Percentiles rank a stretch among this genome's conserved stretches.
phyloP scores from a whole-genome alignment of 495 filamentous ascomycete genomes.

The Hypoxylon fragiforme region DNA sequence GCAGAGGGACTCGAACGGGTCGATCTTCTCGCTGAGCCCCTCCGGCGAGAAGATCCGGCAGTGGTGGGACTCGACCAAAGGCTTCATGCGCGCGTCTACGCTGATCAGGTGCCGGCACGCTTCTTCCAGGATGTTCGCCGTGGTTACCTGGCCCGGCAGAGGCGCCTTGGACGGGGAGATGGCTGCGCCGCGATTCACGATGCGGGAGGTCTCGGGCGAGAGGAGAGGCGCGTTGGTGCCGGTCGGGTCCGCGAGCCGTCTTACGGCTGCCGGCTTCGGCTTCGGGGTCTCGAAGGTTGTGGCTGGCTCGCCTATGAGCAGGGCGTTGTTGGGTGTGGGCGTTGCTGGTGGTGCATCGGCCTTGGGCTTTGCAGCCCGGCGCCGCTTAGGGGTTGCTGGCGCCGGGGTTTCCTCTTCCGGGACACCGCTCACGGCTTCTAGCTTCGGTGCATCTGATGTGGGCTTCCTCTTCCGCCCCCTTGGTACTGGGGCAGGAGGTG shows the following conservation, averaged over 20 bases:
- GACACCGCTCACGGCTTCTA: slow-evolving; percentile 12
- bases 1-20: slow-evolving; percentile 82
- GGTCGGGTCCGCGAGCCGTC: slow-evolving; percentile 53
- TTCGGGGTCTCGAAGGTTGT: slow-evolving; percentile 27
- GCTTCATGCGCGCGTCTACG: slow-evolving; percentile 72
- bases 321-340: slow-evolving; percentile 43
- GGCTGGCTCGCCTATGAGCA: slow-evolving; percentile 39
- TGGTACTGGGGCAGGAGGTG: slow-evolving; percentile 19
- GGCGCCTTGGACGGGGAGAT: slow-evolving; percentile 62
- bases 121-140: slow-evolving; percentile 72
- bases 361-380: slow-evolving; percentile 27
- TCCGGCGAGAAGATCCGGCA: slow-evolving; percentile 81
- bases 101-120: slow-evolving; percentile 77
- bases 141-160: slow-evolving; percentile 59
- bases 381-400: slow-evolving; percentile 42
- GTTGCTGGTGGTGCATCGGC: slow-evolving; percentile 38
- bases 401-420: slow-evolving; percentile 4
- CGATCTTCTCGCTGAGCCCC: slow-evolving; percentile 78
- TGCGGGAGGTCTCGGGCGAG: slow-evolving; percentile 74
- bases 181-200: slow-evolving; percentile 56
- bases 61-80: slow-evolving; percentile 72
- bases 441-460: slow-evolving; percentile 4
- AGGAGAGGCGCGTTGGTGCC: slow-evolving; percentile 73
- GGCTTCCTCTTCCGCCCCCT: slow-evolving; percentile 43
- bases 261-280: slow-evolving; percentile 43